These are phyloP conservation scores for Cyclotella sp. DNA, from an alignment of 108 stramenopile genomes.

Conservation along the genomic window DNA sequence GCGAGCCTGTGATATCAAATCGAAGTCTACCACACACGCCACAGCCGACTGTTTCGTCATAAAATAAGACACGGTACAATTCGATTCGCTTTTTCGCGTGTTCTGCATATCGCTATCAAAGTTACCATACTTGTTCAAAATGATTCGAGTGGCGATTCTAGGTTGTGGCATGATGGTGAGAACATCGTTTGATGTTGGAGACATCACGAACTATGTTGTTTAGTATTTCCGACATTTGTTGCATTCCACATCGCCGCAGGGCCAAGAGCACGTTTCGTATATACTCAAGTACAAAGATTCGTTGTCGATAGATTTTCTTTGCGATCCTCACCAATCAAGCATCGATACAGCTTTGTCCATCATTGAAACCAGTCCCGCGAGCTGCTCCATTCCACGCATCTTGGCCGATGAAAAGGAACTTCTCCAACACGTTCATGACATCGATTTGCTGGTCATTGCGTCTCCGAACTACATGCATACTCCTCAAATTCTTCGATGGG, in stretches of 20 bases:
- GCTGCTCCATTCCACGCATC: slow-evolving; percentile 28
- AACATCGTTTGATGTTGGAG: not conserved
- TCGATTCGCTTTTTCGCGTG: too few species aligned
- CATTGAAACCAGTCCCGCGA: slow-evolving; percentile 25
- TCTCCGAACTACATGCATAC: slow-evolving; percentile 85
- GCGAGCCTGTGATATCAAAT: too few species aligned
- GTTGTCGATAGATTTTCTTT: slow-evolving; percentile 70
- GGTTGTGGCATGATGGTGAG: slow-evolving; percentile 79
- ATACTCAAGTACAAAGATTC: slow-evolving; percentile 67
- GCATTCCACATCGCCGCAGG: not conserved
- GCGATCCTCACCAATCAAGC: slow-evolving; percentile 69
- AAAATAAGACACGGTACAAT: too few species aligned
- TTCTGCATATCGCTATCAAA: not conserved
- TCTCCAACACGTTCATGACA: slow-evolving; percentile 57
- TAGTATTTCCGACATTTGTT: not conserved
- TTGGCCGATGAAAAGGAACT: slow-evolving; percentile 69
- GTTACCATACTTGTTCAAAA: not conserved
- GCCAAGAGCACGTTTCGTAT: slow-evolving; percentile 84
- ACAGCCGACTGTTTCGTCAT: too few species aligned
- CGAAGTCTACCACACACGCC: too few species aligned
- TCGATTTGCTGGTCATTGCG: slow-evolving; percentile 85
- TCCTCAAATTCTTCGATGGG: slow-evolving; percentile 72
- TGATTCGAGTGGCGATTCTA: slow-evolving; percentile 74
- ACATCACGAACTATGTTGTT: not conserved
- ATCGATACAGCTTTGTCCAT: slow-evolving; percentile 46